Conservation (phyloP, 164 flowering plant species). For the Tetrastigma voinierianum region DNA sequence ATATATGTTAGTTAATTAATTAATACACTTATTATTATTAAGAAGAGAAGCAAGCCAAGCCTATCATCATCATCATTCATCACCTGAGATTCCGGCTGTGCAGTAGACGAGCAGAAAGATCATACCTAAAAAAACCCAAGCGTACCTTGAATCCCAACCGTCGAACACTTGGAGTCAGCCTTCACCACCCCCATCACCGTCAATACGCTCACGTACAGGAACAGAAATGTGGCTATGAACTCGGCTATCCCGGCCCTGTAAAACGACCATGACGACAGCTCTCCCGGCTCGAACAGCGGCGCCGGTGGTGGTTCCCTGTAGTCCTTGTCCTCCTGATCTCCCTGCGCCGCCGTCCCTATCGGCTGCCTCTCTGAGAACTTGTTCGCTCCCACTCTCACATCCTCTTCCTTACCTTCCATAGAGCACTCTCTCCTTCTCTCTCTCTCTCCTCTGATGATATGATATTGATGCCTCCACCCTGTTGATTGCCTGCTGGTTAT, state of each 20-base stretch:
- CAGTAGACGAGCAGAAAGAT: constrained; percentile 87
- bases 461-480: too few relatives aligned
- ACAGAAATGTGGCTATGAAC: constrained; percentile 78
- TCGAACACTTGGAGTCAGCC: constrained; percentile 35
- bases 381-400: constrained; percentile 50
- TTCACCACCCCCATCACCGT: constrained; percentile 70
- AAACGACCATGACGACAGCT: constrained; percentile 56
- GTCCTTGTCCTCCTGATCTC: constrained; percentile 38
- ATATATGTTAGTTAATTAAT: too few relatives aligned
- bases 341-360: constrained; percentile 49
- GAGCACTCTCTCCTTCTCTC: not conserved
- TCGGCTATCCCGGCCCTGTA: constrained; percentile 92
- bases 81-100: constrained; percentile 84
- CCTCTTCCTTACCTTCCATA: constrained; percentile 59
- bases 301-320: constrained; percentile 57
- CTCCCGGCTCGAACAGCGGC: constrained; percentile 47
- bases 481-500: too few relatives aligned
- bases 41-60: too few relatives aligned
- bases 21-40: too few relatives aligned
- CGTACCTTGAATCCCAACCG: constrained; percentile 78
- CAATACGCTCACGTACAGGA: constrained; percentile 62
- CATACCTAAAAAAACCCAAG: constrained; percentile 83
- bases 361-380: constrained; percentile 50
- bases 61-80: too few relatives aligned
- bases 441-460: not conserved